Conservation (phyloP, 164 flowering plant genomes). For the Vitis labrusca region DNA sequence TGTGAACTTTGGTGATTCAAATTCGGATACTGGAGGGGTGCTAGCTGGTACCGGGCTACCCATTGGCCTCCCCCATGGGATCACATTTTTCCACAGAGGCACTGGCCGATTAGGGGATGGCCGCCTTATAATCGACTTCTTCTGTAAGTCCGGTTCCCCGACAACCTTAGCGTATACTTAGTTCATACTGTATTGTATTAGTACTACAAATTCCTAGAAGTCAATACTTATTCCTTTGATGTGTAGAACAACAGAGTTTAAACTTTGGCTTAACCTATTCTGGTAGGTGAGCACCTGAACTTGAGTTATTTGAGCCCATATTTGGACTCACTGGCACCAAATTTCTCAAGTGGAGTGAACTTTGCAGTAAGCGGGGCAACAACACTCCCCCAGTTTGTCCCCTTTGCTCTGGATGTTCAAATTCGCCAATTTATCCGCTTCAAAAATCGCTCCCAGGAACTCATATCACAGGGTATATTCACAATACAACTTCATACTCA, state of each 20-base stretch:
- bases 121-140: slow-evolving; percentile 36
- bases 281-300: slow-evolving; percentile 25
- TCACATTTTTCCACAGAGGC: slow-evolving; percentile 35
- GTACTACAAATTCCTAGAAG: no score
- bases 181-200: no score
- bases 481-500: neutral
- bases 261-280: neutral
- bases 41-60: slow-evolving; percentile 32
- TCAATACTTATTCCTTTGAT: no score
- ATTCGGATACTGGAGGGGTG: slow-evolving; percentile 53
- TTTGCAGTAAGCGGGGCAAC: slow-evolving; percentile 61
- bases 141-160: slow-evolving; percentile 17
- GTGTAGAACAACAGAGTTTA: no score
- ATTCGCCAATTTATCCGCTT: slow-evolving; percentile 52
- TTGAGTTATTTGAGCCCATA: slow-evolving; percentile 34
- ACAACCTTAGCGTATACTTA: no score
- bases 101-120: slow-evolving; percentile 48
- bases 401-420: slow-evolving; percentile 47
- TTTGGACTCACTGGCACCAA: slow-evolving; percentile 48
- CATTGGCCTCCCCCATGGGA: slow-evolving; percentile 35
- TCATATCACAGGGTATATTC: slow-evolving; percentile 26
- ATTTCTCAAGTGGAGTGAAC: slow-evolving; percentile 60
- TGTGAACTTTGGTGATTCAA: slow-evolving; percentile 51
- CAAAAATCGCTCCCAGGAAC: slow-evolving; percentile 38
- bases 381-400: slow-evolving; percentile 34